phyloP scores from a whole-genome alignment of 805 yeast genomes.

The Myxozyma mucilagina region DNA sequence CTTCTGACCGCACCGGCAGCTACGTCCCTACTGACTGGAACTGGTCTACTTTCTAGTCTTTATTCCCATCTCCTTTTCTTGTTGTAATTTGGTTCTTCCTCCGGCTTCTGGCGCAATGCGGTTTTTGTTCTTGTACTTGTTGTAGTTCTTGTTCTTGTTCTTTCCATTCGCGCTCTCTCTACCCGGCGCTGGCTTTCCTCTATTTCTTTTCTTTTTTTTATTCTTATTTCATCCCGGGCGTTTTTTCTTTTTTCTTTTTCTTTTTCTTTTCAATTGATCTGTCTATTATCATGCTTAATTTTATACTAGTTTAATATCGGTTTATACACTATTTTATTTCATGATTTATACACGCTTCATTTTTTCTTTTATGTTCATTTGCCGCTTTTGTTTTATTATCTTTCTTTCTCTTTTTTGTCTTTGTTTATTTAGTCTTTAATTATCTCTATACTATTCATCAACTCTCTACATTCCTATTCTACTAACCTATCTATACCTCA shows the following conservation, averaged over 20 bases:
- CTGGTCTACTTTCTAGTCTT: constrained; percentile 34
- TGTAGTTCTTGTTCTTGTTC: not conserved
- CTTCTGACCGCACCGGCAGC: constrained; percentile 25
- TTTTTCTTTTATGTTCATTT: no score
- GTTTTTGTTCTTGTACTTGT: no score
- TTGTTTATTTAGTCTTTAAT: no score
- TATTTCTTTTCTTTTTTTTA: not conserved
- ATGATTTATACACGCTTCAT: no score
- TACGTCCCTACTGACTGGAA: constrained; percentile 37
- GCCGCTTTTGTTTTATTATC: no score
- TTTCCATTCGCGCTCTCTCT: not conserved
- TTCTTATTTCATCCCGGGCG: not conserved
- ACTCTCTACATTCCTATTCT: no score
- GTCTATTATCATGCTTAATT: not conserved
- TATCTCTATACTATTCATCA: no score
- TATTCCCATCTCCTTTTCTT: not conserved
- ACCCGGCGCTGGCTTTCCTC: not conserved
- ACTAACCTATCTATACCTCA: no score
- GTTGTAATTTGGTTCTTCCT: not conserved
- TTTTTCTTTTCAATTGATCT: not conserved
- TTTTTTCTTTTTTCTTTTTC: not conserved
- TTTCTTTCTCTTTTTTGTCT: no score
- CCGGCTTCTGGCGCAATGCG: no score
- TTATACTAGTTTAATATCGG: not conserved
- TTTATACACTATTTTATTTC: no score